Base-by-base conservation (phyloP, 768 basidiomycete genomes). In the Boletales sp. region DNA sequence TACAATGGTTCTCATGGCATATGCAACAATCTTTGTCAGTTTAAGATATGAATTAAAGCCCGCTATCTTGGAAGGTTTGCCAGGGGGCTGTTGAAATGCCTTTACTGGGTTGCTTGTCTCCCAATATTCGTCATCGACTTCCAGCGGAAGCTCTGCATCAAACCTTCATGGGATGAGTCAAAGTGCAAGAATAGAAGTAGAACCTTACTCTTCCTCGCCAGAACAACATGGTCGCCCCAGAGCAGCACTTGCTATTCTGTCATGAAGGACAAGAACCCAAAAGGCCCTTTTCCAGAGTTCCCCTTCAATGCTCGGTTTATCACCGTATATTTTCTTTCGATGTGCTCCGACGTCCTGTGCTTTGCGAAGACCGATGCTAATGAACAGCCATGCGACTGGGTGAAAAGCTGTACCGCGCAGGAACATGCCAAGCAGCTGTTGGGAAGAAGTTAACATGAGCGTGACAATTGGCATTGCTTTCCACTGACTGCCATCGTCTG, bases 101-200 rank as follows among this genome's bases (percentile, higher is more conserved):
- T 66, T 62, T 10, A 70, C 64, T 12, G 78, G 72, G 48, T 75
- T 75, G 46, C 67, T 71, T 15, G 67, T 69, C 53, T 82, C 78
- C 90, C 89, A 94, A 61, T 82, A 90, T 54, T 84, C 81, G 57
- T 87, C 85, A 56, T 94, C 89, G 13, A 92, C 84, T 64, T 91
- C 89, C 12, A 88, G 74, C 36, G 89, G 89, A 32, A 88, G 70
- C 41, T 90, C 90, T 25, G 86, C 71, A 62, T 94, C 92, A 62
- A 90, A 90, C 64, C 90, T 93, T 55, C n/a, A 54, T 21, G n/a
- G 18, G 18, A 45, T 61, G 17, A 59, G 44, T 44, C 19, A 48
- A 34, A 46, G 32, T 1, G 34, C 31, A 32, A 25, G 32, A 46
- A 33, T n/a, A 18, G 11, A 13, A 36, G 9, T 14, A 19, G n/a